phyloP scores from a whole-genome alignment of 1,139 yeast species.

The Diutina catenulata region DNA sequence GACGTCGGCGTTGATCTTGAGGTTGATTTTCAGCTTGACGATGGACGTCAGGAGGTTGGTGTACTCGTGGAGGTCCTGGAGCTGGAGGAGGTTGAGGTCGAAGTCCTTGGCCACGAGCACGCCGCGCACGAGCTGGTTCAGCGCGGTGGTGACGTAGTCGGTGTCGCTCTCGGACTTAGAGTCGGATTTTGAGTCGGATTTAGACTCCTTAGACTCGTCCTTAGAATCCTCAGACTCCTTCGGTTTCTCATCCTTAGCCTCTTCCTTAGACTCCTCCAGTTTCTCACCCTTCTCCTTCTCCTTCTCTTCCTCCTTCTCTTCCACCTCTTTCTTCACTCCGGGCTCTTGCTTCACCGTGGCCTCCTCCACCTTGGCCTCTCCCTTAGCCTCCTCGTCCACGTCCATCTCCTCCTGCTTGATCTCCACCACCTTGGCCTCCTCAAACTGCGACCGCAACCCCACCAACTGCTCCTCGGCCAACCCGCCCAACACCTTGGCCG shows the following conservation, averaged over 20 bases:
- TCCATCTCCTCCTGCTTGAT: constrained; percentile 13
- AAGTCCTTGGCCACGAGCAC: constrained; percentile 87
- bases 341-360: background rate
- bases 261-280: constrained; percentile 6
- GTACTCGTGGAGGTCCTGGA: constrained; percentile 80
- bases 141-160: constrained; percentile 18
- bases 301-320: constrained; percentile 6
- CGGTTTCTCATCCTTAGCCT: constrained; percentile 10
- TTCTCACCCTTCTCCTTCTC: constrained; percentile 6
- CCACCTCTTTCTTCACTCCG: constrained; percentile 3
- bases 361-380: constrained; percentile 4
- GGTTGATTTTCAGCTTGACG: constrained; percentile 68
- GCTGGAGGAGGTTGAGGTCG: constrained; percentile 69
- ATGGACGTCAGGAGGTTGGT: constrained; percentile 80
- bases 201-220: constrained; percentile 6
- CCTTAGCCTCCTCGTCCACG: constrained; percentile 8
- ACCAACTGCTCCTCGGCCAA: constrained; percentile 8
- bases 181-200: constrained; percentile 4
- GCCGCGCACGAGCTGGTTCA: constrained; percentile 50
- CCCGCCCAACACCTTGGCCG: constrained; percentile 40
- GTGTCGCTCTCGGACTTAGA: constrained; percentile 6
- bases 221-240: constrained; percentile 2
- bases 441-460: constrained; percentile 9
- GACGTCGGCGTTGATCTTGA: constrained; percentile 71
- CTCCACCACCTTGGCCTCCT: constrained; percentile 8